A percentile compares a stretch with the other conserved stretches of the same genome.
These are phyloP conservation scores for Lyophyllum decastes DNA, from an alignment of 768 basidiomycete genomes.

Conservation along the genomic window DNA sequence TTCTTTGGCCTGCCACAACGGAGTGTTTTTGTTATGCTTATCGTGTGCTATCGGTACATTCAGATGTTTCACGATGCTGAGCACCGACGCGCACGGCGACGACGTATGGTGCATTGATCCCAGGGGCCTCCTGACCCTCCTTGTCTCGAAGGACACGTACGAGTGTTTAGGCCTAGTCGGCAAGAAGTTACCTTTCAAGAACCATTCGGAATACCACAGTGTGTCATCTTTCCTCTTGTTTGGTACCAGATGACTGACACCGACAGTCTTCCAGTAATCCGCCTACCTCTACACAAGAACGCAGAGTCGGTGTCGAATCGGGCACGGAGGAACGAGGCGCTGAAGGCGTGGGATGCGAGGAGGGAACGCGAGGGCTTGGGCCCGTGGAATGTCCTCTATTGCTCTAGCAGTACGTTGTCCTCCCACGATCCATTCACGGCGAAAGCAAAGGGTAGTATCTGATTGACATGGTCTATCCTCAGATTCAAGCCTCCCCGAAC, in stretches of 20 bases:
- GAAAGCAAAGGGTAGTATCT: not conserved
- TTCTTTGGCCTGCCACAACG: not conserved
- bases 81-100: conserved; percentile 33
- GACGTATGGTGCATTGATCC: conserved; percentile 75
- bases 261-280: conserved; percentile 40
- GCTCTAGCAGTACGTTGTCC: conserved; percentile 23
- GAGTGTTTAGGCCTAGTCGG: conserved; percentile 64
- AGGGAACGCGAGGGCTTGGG: conserved; percentile 31
- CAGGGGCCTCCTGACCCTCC: conserved; percentile 59
- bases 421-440: not conserved
- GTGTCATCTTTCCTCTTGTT: conserved; percentile 18
- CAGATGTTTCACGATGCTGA: conserved; percentile 33
- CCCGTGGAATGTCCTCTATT: conserved; percentile 50
- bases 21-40: not conserved
- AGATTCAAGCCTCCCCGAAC: conserved; percentile 22
- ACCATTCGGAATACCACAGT: conserved; percentile 50
- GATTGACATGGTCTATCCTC: not conserved
- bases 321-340: conserved; percentile 37
- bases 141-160: conserved; percentile 57
- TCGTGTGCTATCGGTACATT: not conserved
- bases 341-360: conserved; percentile 52
- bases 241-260: conserved; percentile 4
- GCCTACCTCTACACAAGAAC: conserved; percentile 42
- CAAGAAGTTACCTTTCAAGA: conserved; percentile 52
- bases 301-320: conserved; percentile 36